A percentile compares a stretch with the other conserved stretches of the same genome.
These are phyloP conservation scores for Lecanicillium sp. DNA, from an alignment of 2,329 filamentous ascomycete species.

Conservation along the genomic window DNA sequence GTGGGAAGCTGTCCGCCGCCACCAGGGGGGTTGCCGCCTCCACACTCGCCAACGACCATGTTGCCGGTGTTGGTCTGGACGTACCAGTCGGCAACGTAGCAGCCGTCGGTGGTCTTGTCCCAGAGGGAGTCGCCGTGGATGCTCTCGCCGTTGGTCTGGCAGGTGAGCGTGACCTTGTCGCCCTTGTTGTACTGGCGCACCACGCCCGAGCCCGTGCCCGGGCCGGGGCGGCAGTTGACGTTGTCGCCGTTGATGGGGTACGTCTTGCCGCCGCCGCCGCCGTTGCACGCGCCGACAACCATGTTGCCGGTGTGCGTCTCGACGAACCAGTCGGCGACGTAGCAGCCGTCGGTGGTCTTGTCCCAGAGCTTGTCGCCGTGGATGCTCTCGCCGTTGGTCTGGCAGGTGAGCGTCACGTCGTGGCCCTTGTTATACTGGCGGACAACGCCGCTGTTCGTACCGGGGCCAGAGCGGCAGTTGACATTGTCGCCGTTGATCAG, in stretches of 20 bases:
- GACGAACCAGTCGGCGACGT: not conserved
- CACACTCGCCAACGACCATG: not conserved
- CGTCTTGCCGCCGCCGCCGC: not conserved
- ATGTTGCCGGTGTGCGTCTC: not conserved
- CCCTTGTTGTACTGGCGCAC: not conserved
- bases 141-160: not conserved
- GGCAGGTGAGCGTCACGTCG: not conserved
- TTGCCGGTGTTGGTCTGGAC: not conserved
- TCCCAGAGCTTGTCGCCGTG: slow-evolving; percentile 2
- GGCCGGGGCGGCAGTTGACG: slow-evolving; percentile 4
- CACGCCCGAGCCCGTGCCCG: not conserved
- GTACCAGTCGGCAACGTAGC: slow-evolving; percentile 1
- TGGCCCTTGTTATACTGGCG: not conserved
- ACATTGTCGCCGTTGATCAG: not conserved
- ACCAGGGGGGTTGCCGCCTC: not conserved
- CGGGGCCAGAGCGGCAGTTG: slow-evolving; percentile 2
- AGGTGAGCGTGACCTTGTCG: not conserved
- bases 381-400: slow-evolving; percentile 1
- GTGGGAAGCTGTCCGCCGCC: not conserved
- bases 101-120: slow-evolving; percentile 3
- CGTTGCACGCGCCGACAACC: not conserved
- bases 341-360: slow-evolving; percentile 3
- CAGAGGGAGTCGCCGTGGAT: slow-evolving; percentile 1
- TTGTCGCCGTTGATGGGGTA: slow-evolving; percentile 1
- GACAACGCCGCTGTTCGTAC: not conserved